phyloP scores from a whole-genome alignment of 306 rosid species.

The Castanea crenata region DNA sequence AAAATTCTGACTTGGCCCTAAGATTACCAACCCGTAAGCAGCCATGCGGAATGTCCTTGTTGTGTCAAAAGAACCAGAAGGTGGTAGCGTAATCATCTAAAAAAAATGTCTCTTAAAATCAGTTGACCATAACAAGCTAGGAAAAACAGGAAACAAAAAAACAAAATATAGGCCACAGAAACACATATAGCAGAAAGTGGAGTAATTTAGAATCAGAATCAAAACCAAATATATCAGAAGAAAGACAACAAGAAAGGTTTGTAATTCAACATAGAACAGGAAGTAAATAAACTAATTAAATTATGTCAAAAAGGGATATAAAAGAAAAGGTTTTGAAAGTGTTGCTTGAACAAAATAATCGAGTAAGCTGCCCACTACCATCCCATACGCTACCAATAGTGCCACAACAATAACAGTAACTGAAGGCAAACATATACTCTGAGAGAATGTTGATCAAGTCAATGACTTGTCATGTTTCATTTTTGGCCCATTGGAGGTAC shows the following conservation, averaged over 20 bases:
- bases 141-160: neutral
- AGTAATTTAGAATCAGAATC: neutral
- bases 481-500: neutral
- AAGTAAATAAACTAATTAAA: neutral
- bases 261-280: neutral
- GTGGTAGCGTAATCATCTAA: conserved; percentile 53
- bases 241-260: neutral
- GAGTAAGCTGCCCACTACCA: neutral
- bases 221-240: neutral
- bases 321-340: no score
- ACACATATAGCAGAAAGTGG: neutral
- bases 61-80: conserved; percentile 45
- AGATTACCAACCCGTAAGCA: conserved; percentile 56
- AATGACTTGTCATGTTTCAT: neutral
- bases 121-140: conserved; percentile 12
- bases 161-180: neutral
- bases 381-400: neutral
- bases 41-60: conserved; percentile 66
- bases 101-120: neutral
- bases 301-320: neutral
- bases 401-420: neutral
- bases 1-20: conserved; percentile 76
- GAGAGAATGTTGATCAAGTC: neutral
- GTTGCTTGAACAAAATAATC: neutral
- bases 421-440: neutral